Percentiles rank a stretch among this genome's conserved stretches.
phyloP scores from a whole-genome alignment of 2,329 filamentous ascomycete species.

The Monosporascus cannonballus region DNA sequence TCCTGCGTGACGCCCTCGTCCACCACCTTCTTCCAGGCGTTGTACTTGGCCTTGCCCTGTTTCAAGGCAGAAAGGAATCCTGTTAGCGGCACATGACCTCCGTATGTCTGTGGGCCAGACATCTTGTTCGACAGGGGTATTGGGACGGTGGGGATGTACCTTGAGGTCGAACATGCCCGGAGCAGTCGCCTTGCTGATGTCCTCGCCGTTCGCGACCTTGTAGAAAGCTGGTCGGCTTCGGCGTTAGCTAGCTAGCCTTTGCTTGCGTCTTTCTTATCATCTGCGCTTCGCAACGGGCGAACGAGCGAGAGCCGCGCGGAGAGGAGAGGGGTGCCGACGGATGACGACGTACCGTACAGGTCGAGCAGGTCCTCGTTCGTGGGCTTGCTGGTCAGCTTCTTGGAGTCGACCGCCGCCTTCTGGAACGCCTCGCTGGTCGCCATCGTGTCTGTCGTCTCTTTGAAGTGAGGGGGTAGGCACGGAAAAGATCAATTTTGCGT shows the following conservation, averaged over 20 bases:
- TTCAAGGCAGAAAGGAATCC: background rate
- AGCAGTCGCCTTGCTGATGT: conserved; percentile 47
- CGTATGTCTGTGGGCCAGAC: too few relatives aligned
- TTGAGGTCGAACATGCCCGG: conserved; percentile 68
- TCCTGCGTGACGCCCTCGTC: conserved; percentile 57
- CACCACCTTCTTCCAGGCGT: conserved; percentile 66
- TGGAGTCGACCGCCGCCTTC: conserved; percentile 55
- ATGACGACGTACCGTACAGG: conserved; percentile 46
- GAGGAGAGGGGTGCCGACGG: background rate
- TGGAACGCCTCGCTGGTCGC: conserved; percentile 37
- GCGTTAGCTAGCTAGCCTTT: background rate
- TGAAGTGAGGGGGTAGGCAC: too few relatives aligned
- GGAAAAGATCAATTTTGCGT: too few relatives aligned
- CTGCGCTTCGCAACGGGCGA: too few relatives aligned
- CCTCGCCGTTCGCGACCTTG: conserved; percentile 53
- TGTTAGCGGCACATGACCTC: background rate
- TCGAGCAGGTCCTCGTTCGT: conserved; percentile 58
- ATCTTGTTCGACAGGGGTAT: background rate
- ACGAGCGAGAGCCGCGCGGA: background rate
- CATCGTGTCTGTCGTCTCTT: background rate
- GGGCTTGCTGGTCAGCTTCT: conserved; percentile 62
- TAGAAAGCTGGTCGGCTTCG: conserved; percentile 39
- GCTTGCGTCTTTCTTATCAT: conserved; percentile 1
- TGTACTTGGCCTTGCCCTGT: conserved; percentile 75
- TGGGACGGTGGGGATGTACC: conserved; percentile 34